Conservation (phyloP, 2,329 filamentous ascomycete genomes). For the Chaetothyriales sp. region DNA sequence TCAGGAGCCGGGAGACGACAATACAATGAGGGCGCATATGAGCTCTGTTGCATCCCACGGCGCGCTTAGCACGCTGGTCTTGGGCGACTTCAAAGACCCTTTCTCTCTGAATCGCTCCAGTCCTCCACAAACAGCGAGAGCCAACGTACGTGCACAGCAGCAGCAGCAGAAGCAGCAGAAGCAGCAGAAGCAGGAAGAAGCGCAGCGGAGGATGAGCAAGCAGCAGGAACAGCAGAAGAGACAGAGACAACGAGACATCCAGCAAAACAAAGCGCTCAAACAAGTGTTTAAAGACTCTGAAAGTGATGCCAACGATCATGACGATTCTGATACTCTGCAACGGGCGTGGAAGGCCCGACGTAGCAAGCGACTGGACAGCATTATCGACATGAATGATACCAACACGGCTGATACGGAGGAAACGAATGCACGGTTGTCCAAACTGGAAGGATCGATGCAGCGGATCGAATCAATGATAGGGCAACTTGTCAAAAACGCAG, state of each 20-base stretch:
- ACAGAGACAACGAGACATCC: background rate
- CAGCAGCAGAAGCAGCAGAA: background rate
- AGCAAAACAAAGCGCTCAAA: slow-evolving; percentile 3
- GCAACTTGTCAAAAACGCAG: slow-evolving; percentile 9
- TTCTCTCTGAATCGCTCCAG: background rate
- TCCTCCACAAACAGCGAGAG: background rate
- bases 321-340: slow-evolving; percentile 7
- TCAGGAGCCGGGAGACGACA: background rate
- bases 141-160: background rate
- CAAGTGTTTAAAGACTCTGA: slow-evolving; percentile 11
- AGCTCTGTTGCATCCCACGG: background rate
- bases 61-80: background rate
- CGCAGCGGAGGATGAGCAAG: background rate
- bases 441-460: slow-evolving; percentile 14
- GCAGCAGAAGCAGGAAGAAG: background rate
- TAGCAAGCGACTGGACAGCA: slow-evolving; percentile 12
- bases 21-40: background rate
- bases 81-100: background rate
- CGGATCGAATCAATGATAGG: slow-evolving; percentile 15
- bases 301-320: slow-evolving; percentile 5
- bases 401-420: slow-evolving; percentile 10
- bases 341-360: slow-evolving; percentile 6
- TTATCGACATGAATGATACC: slow-evolving; percentile 9
- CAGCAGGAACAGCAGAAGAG: background rate
- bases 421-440: slow-evolving; percentile 14